These are phyloP conservation scores for Allium sativum DNA, from an alignment of 106 monocot genomes.

Conservation along the genomic window DNA sequence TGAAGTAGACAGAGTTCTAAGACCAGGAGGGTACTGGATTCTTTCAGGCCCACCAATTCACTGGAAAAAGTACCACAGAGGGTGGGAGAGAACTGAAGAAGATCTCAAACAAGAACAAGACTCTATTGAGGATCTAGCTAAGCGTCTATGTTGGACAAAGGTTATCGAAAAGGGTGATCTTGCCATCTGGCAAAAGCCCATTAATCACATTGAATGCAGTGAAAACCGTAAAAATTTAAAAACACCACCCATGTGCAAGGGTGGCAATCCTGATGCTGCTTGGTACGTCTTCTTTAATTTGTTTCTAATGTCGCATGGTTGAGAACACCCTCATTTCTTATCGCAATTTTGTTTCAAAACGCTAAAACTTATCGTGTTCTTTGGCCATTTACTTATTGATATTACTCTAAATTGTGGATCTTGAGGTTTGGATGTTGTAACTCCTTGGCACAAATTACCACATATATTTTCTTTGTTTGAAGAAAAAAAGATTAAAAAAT, in stretches of 20 bases:
- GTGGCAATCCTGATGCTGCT: slow-evolving; percentile 20
- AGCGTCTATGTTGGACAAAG: slow-evolving; percentile 24
- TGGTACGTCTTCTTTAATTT: slow-evolving; percentile 11
- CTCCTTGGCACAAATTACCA: no score
- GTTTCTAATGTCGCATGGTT: no score
- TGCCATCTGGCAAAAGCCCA: slow-evolving; percentile 29
- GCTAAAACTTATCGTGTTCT: no score
- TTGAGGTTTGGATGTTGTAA: no score
- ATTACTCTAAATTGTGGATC: no score
- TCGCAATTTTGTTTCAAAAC: neutral
- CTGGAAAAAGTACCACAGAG: slow-evolving; percentile 21
- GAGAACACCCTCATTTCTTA: no score
- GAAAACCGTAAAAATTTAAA: slow-evolving; percentile 8
- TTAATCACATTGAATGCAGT: slow-evolving; percentile 24
- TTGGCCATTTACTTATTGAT: no score
- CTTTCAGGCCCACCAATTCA: slow-evolving; percentile 25
- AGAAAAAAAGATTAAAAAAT: no score
- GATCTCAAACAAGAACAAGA: slow-evolving; percentile 24
- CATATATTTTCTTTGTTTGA: no score
- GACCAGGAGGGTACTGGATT: slow-evolving; percentile 28
- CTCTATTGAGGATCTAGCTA: slow-evolving; percentile 18
- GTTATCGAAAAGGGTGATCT: slow-evolving; percentile 22
- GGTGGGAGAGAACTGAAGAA: slow-evolving; percentile 27
- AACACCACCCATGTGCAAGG: slow-evolving; percentile 22
- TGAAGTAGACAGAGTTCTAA: slow-evolving; percentile 24